Conservation (phyloP, 2,329 filamentous ascomycete genomes). For the Penicillium freii region DNA sequence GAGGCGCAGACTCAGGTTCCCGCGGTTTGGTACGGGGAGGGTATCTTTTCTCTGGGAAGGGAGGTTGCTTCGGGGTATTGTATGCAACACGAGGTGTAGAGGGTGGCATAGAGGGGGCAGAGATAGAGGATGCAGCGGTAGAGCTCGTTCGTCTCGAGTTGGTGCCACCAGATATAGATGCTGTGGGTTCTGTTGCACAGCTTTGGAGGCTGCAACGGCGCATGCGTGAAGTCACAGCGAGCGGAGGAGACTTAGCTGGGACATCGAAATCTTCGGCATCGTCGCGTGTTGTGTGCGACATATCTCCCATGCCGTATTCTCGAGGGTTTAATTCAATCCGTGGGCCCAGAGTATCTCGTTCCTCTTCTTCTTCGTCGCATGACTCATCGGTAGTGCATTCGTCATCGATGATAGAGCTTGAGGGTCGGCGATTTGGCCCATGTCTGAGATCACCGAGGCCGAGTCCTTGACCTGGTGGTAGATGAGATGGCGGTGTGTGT, state of each 20-base stretch:
- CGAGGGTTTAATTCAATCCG: conserved; percentile 1
- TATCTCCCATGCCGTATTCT: conserved; percentile 10
- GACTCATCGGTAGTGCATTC: conserved; percentile 19
- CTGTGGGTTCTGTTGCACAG: conserved; percentile 26
- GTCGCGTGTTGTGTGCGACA: conserved; percentile 5
- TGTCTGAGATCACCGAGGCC: conserved; percentile 11
- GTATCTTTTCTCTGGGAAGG: conserved; percentile 23
- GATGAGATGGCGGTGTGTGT: not conserved
- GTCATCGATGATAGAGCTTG: not conserved
- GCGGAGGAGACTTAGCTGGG: conserved; percentile 35
- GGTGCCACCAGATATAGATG: conserved; percentile 27
- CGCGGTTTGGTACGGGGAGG: conserved; percentile 16
- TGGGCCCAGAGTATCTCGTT: conserved; percentile 16
- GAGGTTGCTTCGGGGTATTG: conserved; percentile 5
- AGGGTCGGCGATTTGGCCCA: not conserved
- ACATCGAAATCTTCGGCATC: conserved; percentile 23
- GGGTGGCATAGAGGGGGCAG: conserved; percentile 25
- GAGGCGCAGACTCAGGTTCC: conserved; percentile 20
- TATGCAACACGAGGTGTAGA: conserved; percentile 28
- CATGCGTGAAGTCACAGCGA: conserved; percentile 41
- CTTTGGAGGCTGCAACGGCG: conserved; percentile 36
- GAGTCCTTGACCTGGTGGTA: conserved; percentile 9
- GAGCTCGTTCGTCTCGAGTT: conserved; percentile 37
- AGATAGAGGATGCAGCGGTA: conserved; percentile 29
- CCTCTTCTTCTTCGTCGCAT: conserved; percentile 26